These are phyloP conservation scores for Linum usitatissimum DNA, from an alignment of 345 rosid genomes.

Conservation along the genomic window DNA sequence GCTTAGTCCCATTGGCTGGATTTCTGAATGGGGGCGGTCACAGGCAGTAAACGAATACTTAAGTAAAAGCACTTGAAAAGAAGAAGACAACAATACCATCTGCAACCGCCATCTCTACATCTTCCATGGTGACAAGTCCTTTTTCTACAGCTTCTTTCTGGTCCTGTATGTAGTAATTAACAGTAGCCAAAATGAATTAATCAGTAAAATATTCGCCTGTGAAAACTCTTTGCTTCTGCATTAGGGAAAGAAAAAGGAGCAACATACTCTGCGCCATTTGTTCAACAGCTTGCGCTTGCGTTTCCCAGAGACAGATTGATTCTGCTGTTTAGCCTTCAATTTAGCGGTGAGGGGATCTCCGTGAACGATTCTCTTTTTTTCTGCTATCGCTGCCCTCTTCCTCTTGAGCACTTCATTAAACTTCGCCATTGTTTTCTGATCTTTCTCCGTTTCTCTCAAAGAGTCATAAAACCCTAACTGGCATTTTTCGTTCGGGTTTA, in stretches of 20 bases:
- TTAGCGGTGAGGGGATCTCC: slow-evolving; percentile 60
- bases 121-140: slow-evolving; percentile 68
- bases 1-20: too few relatives aligned
- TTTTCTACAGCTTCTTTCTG: slow-evolving; percentile 62
- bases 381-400: slow-evolving; percentile 50
- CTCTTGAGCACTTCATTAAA: slow-evolving; percentile 67
- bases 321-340: slow-evolving; percentile 38
- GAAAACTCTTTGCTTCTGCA: background rate
- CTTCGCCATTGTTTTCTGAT: slow-evolving; percentile 48
- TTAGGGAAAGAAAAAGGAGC: background rate
- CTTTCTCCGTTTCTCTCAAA: background rate
- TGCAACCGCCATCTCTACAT: slow-evolving; percentile 61
- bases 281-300: slow-evolving; percentile 69
- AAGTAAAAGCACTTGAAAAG: background rate
- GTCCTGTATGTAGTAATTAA: slow-evolving; percentile 27
- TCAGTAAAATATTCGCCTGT: too few relatives aligned
- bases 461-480: background rate
- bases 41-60: too few relatives aligned
- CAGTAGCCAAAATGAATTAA: background rate
- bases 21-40: too few relatives aligned
- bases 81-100: slow-evolving; percentile 20
- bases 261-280: slow-evolving; percentile 60
- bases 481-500: background rate
- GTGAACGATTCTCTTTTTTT: slow-evolving; percentile 44
- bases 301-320: slow-evolving; percentile 55